Evolutionary conservation across 306 rosid species (phyloP).

Genomic region (Casuarina cunninghamiana): DNA sequence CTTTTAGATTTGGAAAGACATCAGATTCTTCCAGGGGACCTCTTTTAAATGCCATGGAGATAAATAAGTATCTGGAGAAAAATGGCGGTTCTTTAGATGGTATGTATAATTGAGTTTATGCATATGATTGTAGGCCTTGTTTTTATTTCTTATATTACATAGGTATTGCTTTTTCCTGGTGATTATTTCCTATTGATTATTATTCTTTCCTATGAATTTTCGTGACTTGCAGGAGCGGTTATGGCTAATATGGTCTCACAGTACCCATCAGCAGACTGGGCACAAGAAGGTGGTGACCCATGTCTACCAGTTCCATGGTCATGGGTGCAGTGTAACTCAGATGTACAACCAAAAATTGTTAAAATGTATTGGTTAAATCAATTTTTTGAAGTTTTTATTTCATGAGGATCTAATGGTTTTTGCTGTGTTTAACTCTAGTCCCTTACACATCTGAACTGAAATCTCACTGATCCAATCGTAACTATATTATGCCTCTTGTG

Average conservation of each 20-base stretch:
- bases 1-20: constrained; percentile 74
- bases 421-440: constrained; percentile 21
- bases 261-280: constrained; percentile 68
- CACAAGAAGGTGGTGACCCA: constrained; percentile 93
- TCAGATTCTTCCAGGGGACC: constrained; percentile 87
- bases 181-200: constrained; percentile 11
- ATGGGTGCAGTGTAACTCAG: constrained; percentile 83
- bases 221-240: constrained; percentile 54
- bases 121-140: constrained; percentile 7
- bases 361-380: constrained; percentile 56
- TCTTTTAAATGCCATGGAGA: constrained; percentile 93
- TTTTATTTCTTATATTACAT: constrained; percentile 18
- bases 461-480: constrained; percentile 33
- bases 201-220: constrained; percentile 26
- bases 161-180: constrained; percentile 1
- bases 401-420: neutral
- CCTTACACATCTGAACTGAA: constrained; percentile 3
- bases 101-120: constrained; percentile 26
- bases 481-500: constrained; percentile 33
- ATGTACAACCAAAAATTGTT: constrained; percentile 74
- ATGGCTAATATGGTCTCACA: constrained; percentile 59
- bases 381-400: constrained; percentile 8
- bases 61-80: constrained; percentile 75
- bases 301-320: constrained; percentile 97
- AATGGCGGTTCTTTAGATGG: constrained; percentile 83